Evolutionary conservation across 306 rosid species (phyloP), one percentile per base, ranked within the genome.

Genomic region (Styphnolobium japonicum): DNA sequence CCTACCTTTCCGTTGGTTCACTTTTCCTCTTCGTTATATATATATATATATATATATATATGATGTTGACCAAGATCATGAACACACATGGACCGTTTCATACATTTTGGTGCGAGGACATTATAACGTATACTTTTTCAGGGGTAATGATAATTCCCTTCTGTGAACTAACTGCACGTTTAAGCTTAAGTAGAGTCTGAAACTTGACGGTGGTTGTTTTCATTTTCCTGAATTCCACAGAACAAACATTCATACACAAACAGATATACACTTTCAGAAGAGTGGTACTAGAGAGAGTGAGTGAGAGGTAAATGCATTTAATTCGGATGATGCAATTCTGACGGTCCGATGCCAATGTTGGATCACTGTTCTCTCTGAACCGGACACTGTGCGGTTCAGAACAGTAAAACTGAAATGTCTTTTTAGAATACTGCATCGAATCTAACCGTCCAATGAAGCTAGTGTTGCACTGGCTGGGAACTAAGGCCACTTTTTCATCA

Each of bases 381-480:
- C 80, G 75, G 81, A 85, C 87, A 71, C 52, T 67, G 85, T 78
- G 72, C 68, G 61, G 84, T 80, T 80, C 85, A 70, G 84, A 81
- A 49, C 46, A 76, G 75, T 71, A 36, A 52, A 48, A 81, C 56
- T 49, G 23, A 46, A 62, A 55, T 67, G 81, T 74, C 82, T 39
- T 75, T 77, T 56, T 77, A 6, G 21, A 42, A 4, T 57, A 57
- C 56, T 58, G 58, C 8, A 46, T 75, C 85, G 62, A 76, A 25
- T 66, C 77, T 48, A 31, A 68, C 58, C 58, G 39, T 67, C 81
- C 72, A 67, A 60, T 36, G 21, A 22, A 23, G 52, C 55, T 12
- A 15, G 37, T 16, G 23, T 55, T 37, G 25, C 3, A 16, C 55
- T 36, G 78, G 16, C 55, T 22, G 8, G 9, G 22, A 12, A 55